These are phyloP conservation scores for Martiniozyma asiatica DNA, from an alignment of 1,139 yeast species.

Conservation along the genomic window DNA sequence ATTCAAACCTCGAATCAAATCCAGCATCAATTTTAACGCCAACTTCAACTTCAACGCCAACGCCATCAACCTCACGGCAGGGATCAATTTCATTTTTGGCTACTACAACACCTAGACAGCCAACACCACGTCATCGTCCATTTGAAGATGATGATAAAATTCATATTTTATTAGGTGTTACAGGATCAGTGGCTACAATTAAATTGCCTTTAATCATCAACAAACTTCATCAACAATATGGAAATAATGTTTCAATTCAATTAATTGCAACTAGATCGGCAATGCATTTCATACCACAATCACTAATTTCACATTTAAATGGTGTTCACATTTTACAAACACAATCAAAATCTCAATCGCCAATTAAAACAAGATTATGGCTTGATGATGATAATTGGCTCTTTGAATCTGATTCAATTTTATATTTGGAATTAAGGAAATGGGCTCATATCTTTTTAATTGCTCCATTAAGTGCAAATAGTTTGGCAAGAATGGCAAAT, in stretches of 20 bases:
- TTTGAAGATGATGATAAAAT: constrained; percentile 60
- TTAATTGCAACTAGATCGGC: constrained; percentile 77
- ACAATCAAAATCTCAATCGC: constrained; percentile 72
- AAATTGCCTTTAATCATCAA: constrained; percentile 82
- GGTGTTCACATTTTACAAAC: constrained; percentile 71
- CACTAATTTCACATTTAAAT: too few relatives aligned
- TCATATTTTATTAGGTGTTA: constrained; percentile 81
- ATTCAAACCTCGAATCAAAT: too few relatives aligned
- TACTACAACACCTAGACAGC: background rate
- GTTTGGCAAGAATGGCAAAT: constrained; percentile 79
- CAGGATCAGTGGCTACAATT: constrained; percentile 94
- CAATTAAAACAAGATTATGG: too few relatives aligned
- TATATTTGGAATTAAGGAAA: constrained; percentile 79
- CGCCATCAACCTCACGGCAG: constrained; percentile 5
- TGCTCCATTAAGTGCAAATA: constrained; percentile 91
- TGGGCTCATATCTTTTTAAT: constrained; percentile 93
- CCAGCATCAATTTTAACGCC: background rate
- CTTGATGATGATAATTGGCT: constrained; percentile 91
- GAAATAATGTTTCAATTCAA: constrained; percentile 69
- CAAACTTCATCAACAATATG: constrained; percentile 65
- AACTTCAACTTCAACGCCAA: constrained; percentile 5
- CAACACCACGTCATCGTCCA: background rate
- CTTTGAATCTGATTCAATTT: constrained; percentile 47
- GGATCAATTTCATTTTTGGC: constrained; percentile 17
- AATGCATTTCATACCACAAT: constrained; percentile 72